Evolutionary conservation across 2,329 filamentous ascomycete species (phyloP).

Genomic region (Fusarium miscanthi): DNA sequence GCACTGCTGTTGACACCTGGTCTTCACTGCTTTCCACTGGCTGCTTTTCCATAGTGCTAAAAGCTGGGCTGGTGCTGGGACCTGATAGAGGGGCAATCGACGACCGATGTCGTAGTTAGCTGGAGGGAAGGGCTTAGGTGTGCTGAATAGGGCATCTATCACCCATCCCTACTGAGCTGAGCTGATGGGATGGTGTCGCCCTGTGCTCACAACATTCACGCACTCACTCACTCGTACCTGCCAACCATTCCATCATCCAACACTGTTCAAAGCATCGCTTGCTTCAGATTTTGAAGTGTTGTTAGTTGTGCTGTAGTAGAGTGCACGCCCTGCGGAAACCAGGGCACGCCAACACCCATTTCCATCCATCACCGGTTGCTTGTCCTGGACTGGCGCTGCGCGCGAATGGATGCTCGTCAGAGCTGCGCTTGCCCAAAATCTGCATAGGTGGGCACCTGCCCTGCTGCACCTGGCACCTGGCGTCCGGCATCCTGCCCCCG

Average conservation of each 20-base stretch:
- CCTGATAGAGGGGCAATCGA: constrained; percentile 1
- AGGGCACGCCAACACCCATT: constrained; percentile 8
- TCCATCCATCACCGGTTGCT: constrained; percentile 30
- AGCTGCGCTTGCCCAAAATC: constrained; percentile 38
- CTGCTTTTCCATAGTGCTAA: constrained; percentile 4
- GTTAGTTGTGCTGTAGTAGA: constrained; percentile 6
- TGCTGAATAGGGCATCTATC: constrained; percentile 8
- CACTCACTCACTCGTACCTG: neutral
- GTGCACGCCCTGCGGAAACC: constrained; percentile 24
- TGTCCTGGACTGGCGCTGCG: constrained; percentile 32
- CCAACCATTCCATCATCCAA: neutral
- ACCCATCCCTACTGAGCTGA: constrained; percentile 7
- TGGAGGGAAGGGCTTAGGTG: neutral
- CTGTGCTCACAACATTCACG: constrained; percentile 1
- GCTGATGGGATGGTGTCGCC: constrained; percentile 24
- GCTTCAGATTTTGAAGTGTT: constrained; percentile 6
- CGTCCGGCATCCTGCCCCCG: constrained; percentile 40
- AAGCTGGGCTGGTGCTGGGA: constrained; percentile 6
- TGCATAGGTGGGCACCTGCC: constrained; percentile 39
- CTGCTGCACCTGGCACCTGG: constrained; percentile 41
- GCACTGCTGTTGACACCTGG: constrained; percentile 26
- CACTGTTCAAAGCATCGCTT: neutral
- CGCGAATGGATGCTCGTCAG: constrained; percentile 27
- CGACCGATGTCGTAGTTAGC: neutral
- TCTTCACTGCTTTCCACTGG: constrained; percentile 9